phyloP scores from a whole-genome alignment of 371 early-diverging fungal genomes.

The Sporodiniella umbellata region DNA sequence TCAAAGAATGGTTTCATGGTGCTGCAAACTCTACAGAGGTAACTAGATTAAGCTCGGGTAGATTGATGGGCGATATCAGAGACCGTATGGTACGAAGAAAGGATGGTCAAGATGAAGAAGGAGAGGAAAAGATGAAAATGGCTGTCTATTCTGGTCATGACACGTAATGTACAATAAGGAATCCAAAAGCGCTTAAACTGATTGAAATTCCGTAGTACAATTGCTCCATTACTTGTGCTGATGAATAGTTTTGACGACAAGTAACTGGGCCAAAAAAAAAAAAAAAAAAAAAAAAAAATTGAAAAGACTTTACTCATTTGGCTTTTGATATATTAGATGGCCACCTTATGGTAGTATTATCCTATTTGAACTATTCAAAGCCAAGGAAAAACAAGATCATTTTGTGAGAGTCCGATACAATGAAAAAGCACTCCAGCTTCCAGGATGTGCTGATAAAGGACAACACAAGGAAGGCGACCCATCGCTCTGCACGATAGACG shows the following conservation, averaged over 20 bases:
- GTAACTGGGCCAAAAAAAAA: no score
- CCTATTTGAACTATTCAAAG: slow-evolving; percentile 67
- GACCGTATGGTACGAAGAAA: slow-evolving; percentile 38
- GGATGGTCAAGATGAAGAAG: slow-evolving; percentile 28
- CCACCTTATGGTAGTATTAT: slow-evolving; percentile 53
- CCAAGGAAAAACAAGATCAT: slow-evolving; percentile 33
- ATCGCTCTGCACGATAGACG: slow-evolving; percentile 67
- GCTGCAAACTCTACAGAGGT: slow-evolving; percentile 28
- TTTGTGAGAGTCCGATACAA: slow-evolving; percentile 75
- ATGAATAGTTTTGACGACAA: slow-evolving; percentile 49
- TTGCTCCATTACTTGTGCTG: slow-evolving; percentile 62
- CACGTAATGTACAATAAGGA: slow-evolving; percentile 40
- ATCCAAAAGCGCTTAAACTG: background rate
- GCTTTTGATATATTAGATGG: slow-evolving; percentile 30
- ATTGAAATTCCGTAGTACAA: slow-evolving; percentile 39
- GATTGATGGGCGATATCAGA: slow-evolving; percentile 51
- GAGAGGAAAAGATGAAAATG: slow-evolving; percentile 47
- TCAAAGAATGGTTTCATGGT: slow-evolving; percentile 45
- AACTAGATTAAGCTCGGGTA: slow-evolving; percentile 50
- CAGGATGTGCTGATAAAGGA: slow-evolving; percentile 56
- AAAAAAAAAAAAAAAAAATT: no score
- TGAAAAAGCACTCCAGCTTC: slow-evolving; percentile 55
- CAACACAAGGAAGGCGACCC: slow-evolving; percentile 57
- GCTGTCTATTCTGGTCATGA: slow-evolving; percentile 79
- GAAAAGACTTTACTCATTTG: background rate